Evolutionary conservation across 768 basidiomycete species (phyloP), one percentile per base, ranked within the genome.

Genomic region (Crassisporium funariophilum): DNA sequence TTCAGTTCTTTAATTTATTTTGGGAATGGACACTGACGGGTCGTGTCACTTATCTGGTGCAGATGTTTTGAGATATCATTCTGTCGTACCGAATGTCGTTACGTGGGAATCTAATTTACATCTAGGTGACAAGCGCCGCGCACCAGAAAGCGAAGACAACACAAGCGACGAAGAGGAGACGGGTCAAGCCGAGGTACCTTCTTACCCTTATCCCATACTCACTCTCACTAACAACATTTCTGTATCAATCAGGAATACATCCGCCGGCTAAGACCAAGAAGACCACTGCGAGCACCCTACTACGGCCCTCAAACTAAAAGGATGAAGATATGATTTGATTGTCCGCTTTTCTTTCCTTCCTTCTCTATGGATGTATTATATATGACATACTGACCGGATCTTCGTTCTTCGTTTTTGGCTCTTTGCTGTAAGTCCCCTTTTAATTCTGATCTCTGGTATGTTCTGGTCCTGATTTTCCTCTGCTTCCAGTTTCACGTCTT

Each of bases 1-100:
- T 19, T 31, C 29, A 11, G 29, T 46, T 15, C 39, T 35, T 13
- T 52, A 31, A n/a, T 41, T 22, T 35, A 11, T 12, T 21, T 34
- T n/a, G n/a, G n/a, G n/a, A n/a, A n/a, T n/a, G n/a, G n/a, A n/a
- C n/a, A n/a, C n/a, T n/a, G n/a, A n/a, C n/a, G n/a, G n/a, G n/a
- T n/a, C n/a, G n/a, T n/a, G n/a, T n/a, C n/a, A n/a, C n/a, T 13
- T 22, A 41, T 36, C 27, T 15, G 8, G n/a, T 17, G 20, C 36
- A 59, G 63, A 60, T 35, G 42, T 63, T 10, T 43, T 60, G 37
- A 55, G 51, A 49, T 56, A 56, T 44, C 59, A 60, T 42, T 49
- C 50, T 37, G 54, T 61, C 31, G 53, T 54, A 2, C 57, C 62
- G 11, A 44, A 20, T 21, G 19, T 43, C 44, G 24, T 41, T 31